Conservation (phyloP, 2,329 filamentous ascomycete species). For the Aspergillus neoniger region DNA sequence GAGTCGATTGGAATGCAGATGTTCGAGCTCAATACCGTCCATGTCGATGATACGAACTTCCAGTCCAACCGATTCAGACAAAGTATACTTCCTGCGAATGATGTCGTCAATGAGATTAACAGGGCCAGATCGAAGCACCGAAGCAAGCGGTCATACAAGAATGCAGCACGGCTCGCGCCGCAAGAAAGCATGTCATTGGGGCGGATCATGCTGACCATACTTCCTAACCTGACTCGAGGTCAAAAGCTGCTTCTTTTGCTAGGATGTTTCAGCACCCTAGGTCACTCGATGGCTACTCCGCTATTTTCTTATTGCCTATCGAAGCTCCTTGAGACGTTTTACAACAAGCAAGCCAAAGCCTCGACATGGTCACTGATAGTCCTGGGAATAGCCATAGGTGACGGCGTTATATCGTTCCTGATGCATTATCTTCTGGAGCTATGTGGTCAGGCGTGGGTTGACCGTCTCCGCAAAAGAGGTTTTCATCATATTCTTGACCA, state of each 20-base stretch:
- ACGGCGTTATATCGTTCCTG: conserved; percentile 65
- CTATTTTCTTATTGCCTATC: conserved; percentile 76
- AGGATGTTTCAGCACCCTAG: conserved; percentile 62
- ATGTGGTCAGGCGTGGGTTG: conserved; percentile 74
- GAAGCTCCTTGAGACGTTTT: conserved; percentile 71
- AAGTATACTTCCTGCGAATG: neutral
- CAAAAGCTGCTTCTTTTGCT: conserved; percentile 59
- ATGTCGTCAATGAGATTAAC: neutral
- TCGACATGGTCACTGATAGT: conserved; percentile 71
- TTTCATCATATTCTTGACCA: conserved; percentile 72
- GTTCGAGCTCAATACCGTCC: conserved; percentile 4
- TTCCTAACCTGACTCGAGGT: conserved; percentile 60
- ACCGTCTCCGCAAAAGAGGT: conserved; percentile 67
- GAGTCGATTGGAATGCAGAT: neutral
- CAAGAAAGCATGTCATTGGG: conserved; percentile 35
- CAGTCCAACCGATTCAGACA: neutral
- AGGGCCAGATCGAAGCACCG: neutral
- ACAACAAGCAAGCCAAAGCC: conserved; percentile 53
- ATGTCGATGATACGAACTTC: neutral
- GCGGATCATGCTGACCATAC: conserved; percentile 68
- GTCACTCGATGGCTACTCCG: conserved; percentile 69
- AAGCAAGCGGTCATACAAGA: neutral
- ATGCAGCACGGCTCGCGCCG: neutral
- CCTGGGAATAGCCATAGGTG: conserved; percentile 65
- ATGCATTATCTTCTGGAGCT: conserved; percentile 72